Base-by-base conservation (phyloP, 495 filamentous ascomycete genomes). In the Clohesyomyces aquaticus region DNA sequence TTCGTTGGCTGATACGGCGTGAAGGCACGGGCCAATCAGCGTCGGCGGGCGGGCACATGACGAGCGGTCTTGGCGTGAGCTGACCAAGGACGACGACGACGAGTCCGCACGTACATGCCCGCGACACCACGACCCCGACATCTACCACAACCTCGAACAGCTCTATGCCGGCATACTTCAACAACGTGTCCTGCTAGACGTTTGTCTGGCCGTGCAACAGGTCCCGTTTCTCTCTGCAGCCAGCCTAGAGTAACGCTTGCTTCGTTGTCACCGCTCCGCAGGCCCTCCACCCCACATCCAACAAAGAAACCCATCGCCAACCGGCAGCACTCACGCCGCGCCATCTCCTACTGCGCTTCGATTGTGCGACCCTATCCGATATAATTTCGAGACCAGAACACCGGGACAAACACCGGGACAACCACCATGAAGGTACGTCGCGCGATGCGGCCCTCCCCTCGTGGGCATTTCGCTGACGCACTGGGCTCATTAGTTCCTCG, bases 401-500 rank as follows among this genome's bases (percentile, higher is more conserved):
- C n/a, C n/a, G n/a, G n/a, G n/a, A n/a, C n/a, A n/a, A n/a, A n/a
- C n/a, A n/a, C n/a, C n/a, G n/a, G n/a, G n/a, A 23, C 41, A 52
- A 42, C 22, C 66, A 63, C 58, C 16, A 74, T 74, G 72, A 74
- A 74, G 72, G 72, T 74, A 32, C 38, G 69, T 63, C 11, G 25
- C 27, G 9, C 19, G 9, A 25, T 9, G 61, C 53, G 53, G 58
- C 50, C 42, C 38, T 19, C 57, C 35, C 26, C 21, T 29, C 43
- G 26, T 23, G 41, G 43, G 32, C 29, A 63, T 50, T 27, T 59
- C 35, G 27, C 43, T 52, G 41, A 54, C 55, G 41, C n/a, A 11
- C 19, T 9, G 49, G 45, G 28, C 43, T 14, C 27, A 22, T 59
- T 67, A 97, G 95, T 98, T 91, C 76, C 84, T 98, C 61, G 91